A percentile compares a stretch with the other conserved stretches of the same genome.
Evolutionary conservation across 805 yeast species (phyloP).

Genomic region (Ogataea sp.): DNA sequence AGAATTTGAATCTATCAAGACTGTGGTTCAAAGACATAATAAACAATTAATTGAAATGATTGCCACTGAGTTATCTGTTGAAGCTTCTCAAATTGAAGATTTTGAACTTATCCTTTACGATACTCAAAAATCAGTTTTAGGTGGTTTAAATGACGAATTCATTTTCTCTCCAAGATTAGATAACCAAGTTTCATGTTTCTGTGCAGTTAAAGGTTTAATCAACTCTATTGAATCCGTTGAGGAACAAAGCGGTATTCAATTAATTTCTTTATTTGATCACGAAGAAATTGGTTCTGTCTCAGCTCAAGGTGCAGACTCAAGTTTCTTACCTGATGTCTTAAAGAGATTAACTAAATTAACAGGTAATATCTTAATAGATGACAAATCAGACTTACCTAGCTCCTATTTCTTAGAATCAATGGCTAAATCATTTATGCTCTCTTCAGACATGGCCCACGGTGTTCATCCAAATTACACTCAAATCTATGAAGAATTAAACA

Average conservation of each 20-base stretch:
- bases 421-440: conserved; percentile 77
- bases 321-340: conserved; percentile 74
- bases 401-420: conserved; percentile 45
- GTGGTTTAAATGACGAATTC: conserved; percentile 87
- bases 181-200: conserved; percentile 80
- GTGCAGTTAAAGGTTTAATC: conserved; percentile 66
- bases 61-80: conserved; percentile 54
- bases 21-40: conserved; percentile 70
- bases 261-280: conserved; percentile 86
- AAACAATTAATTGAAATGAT: conserved; percentile 58
- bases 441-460: conserved; percentile 97
- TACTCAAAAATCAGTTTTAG: conserved; percentile 73
- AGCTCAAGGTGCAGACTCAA: conserved; percentile 95
- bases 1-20: conserved; percentile 57
- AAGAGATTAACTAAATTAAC: conserved; percentile 52
- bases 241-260: conserved; percentile 50
- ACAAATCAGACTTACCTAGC: conserved; percentile 19
- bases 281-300: conserved; percentile 93
- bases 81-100: conserved; percentile 63
- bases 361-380: conserved; percentile 30
- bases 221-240: conserved; percentile 30
- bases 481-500: conserved; percentile 69
- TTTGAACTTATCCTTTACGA: conserved; percentile 84
- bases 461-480: conserved; percentile 86
- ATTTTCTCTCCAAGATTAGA: conserved; percentile 88